Base-by-base conservation (phyloP, 345 rosid genomes). In the Geranium rotundifolium region DNA sequence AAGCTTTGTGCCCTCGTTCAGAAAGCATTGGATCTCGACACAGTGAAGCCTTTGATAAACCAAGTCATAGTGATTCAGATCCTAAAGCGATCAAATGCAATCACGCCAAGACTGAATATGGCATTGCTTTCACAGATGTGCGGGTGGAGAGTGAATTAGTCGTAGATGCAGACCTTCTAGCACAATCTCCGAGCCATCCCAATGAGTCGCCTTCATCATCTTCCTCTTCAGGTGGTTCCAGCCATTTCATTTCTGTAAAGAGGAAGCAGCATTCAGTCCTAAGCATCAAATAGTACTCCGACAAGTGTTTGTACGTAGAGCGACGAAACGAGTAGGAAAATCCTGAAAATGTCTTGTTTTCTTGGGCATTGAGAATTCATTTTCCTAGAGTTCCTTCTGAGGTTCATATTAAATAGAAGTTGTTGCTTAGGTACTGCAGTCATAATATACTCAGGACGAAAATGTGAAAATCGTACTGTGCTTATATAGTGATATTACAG, bases 1-100 rank as follows among this genome's bases (percentile, higher is more conserved):
- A 84, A 61, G 74, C 85, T 7, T 64, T 87, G 58, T 77, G 70
- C 13, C 85, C 88, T 59, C 88, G 69, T 50, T 17, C 75, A 66
- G 81, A 71, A 39, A 57, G 50, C 29, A 14, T 31, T 29, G 73
- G 60, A 37, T 54, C 72, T 68, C 78, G 49, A 2, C 58, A 69
- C 20, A 60, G 52, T 67, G 72, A 73, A 65, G 65, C 63, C 9
- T 37, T 37, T 37, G 75, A 74, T 64, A 72, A 57, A 9, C 27
- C 3, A 29, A 60, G 63, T 49, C 1, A 27, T n/a, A 23, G 41
- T 4, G n/a, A 34, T 23, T 23, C 27, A 23, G 27, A 23, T 23
- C 27, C 27, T 23, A 23, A 23, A 23, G 27, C 2, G 20, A 37
- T 37, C 29, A 60, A 30, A 29, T 39, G 46, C 17, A 13, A 60